Conservation (phyloP, 2,329 filamentous ascomycete species). For the Diaporthe velutina region DNA sequence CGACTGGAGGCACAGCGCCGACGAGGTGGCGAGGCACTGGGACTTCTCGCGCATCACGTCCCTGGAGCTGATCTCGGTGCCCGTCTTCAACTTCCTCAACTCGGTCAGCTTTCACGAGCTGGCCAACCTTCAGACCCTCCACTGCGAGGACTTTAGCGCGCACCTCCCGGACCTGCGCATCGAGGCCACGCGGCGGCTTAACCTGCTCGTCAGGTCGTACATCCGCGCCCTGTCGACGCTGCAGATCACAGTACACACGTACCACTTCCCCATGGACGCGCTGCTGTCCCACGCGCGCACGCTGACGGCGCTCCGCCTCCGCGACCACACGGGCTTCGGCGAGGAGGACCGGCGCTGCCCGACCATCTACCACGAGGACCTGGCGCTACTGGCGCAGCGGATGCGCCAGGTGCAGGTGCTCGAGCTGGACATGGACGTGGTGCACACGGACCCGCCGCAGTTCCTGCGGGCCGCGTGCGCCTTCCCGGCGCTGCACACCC, state of each 20-base stretch:
- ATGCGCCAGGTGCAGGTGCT: conserved; percentile 54
- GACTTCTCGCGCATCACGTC: conserved; percentile 58
- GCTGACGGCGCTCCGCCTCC: conserved; percentile 55
- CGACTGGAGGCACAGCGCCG: conserved; percentile 59
- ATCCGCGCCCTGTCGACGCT: conserved; percentile 54
- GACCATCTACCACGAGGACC: conserved; percentile 52
- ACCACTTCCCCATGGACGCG: conserved; percentile 55
- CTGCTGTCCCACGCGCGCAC: conserved; percentile 54
- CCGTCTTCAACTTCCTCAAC: conserved; percentile 58
- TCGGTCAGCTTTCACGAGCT: conserved; percentile 56
- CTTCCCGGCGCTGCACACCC: conserved; percentile 55
- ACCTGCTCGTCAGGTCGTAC: conserved; percentile 53
- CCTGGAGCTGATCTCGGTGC: conserved; percentile 58
- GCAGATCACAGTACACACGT: conserved; percentile 57
- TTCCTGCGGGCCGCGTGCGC: conserved; percentile 55
- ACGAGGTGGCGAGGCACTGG: conserved; percentile 58
- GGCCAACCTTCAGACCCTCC: conserved; percentile 51
- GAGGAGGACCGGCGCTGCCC: conserved; percentile 58
- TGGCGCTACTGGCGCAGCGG: conserved; percentile 49
- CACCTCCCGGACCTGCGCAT: conserved; percentile 53
- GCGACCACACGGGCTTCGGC: conserved; percentile 60
- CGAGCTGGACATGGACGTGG: conserved; percentile 62
- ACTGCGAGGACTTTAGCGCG: conserved; percentile 60
- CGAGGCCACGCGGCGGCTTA: conserved; percentile 56
- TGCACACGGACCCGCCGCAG: conserved; percentile 48